These are phyloP conservation scores for Hymenoscyphus scutula DNA, from an alignment of 2,329 filamentous ascomycete genomes.

Conservation along the genomic window DNA sequence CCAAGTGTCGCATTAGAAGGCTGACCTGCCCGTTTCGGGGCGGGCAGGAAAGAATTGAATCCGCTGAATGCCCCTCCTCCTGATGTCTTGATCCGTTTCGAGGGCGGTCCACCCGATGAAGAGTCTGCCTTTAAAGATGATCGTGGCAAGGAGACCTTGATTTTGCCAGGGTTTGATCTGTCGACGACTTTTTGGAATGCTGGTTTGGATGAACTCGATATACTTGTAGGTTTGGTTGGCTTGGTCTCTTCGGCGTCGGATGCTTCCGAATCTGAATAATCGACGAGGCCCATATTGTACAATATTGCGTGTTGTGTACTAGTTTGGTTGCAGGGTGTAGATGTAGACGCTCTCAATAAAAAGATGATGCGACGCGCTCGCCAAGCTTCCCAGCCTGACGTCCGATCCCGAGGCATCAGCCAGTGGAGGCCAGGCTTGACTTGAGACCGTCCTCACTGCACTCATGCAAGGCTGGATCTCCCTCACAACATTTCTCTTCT, in stretches of 20 bases:
- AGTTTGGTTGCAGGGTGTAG: neutral
- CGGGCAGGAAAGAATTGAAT: constrained; percentile 83
- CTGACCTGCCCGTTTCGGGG: constrained; percentile 63
- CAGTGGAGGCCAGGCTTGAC: neutral
- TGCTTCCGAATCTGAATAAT: constrained; percentile 66
- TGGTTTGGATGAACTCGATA: constrained; percentile 48
- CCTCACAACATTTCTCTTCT: neutral
- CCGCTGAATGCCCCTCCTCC: constrained; percentile 64
- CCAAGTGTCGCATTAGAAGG: constrained; percentile 42
- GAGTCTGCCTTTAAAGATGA: constrained; percentile 39
- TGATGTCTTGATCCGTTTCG: constrained; percentile 67
- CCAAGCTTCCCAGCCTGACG: constrained; percentile 2
- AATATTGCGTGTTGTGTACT: constrained; percentile 44
- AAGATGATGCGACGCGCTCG: neutral
- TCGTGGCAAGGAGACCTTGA: constrained; percentile 72
- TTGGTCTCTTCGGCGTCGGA: constrained; percentile 52
- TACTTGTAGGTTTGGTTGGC: constrained; percentile 36
- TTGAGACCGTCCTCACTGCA: neutral
- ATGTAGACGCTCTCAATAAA: neutral
- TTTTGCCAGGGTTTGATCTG: constrained; percentile 77
- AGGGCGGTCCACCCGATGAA: constrained; percentile 55
- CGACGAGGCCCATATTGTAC: constrained; percentile 62
- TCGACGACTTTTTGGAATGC: constrained; percentile 79
- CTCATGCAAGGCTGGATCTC: neutral
- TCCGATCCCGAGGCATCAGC: neutral